phyloP scores from a whole-genome alignment of 805 yeast genomes.

The Schwanniomyces pseudopolymorphus region DNA sequence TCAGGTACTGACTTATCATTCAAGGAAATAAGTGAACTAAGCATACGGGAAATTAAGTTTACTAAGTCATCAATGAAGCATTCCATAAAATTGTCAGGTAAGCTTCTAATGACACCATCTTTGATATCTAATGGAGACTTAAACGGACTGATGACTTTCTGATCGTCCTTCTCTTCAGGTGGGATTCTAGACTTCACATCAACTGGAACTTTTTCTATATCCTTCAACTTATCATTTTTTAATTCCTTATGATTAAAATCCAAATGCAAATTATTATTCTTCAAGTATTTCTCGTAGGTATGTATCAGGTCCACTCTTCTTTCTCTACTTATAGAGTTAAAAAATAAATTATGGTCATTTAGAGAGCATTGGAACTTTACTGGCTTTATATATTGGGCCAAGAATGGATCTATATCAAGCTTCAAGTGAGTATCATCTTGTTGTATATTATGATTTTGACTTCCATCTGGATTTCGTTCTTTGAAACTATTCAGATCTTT shows the following conservation, averaged over 20 bases:
- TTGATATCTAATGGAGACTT: neutral
- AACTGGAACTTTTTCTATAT: neutral
- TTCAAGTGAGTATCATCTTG: neutral
- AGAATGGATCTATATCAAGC: conserved; percentile 16
- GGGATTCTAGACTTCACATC: neutral
- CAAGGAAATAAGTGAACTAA: conserved; percentile 66
- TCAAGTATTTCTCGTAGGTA: conserved; percentile 21
- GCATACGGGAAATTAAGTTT: conserved; percentile 73
- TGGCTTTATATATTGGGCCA: conserved; percentile 21
- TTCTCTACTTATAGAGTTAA: conserved; percentile 15
- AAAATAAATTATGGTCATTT: conserved; percentile 18
- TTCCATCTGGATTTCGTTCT: neutral
- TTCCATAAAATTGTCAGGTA: conserved; percentile 48
- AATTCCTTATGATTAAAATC: neutral
- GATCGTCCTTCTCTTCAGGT: neutral
- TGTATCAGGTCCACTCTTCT: conserved; percentile 19
- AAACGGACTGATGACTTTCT: neutral
- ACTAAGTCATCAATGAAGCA: conserved; percentile 74
- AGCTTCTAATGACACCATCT: conserved; percentile 2
- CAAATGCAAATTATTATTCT: conserved; percentile 2
- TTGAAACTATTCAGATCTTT: neutral
- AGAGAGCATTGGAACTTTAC: conserved; percentile 11
- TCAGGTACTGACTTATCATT: conserved; percentile 61
- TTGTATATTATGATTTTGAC: neutral
- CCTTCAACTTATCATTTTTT: neutral